phyloP scores from a whole-genome alignment of 441 rosid species.

The Corymbia citriodora region DNA sequence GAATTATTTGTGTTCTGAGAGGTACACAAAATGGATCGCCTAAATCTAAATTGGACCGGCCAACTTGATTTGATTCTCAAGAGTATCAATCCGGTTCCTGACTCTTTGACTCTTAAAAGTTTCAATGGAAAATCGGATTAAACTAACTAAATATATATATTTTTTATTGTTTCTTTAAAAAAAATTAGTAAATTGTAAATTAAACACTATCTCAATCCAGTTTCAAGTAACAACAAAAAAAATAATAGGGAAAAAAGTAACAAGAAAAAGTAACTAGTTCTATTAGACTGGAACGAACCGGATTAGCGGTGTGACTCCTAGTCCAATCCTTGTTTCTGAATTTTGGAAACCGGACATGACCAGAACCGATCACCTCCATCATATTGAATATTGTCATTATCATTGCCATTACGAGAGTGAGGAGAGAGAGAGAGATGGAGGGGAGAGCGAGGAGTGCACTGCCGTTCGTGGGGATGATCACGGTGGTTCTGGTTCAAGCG shows the following conservation, averaged over 20 bases:
- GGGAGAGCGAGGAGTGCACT: not conserved
- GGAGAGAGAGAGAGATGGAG: not conserved
- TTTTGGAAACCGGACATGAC: accelerated
- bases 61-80: not conserved
- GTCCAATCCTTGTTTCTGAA: accelerated
- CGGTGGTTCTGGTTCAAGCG: not conserved
- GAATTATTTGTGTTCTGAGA: not conserved
- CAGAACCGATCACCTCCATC: not conserved
- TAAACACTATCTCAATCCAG: not conserved
- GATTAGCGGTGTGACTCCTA: accelerated
- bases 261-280: too few species aligned
- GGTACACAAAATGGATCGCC: not conserved
- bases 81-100: accelerated
- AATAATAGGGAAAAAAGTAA: not conserved
- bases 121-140: not conserved
- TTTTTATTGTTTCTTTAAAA: too few species aligned
- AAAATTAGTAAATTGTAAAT: too few species aligned
- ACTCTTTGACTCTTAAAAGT: too few species aligned
- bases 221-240: not conserved
- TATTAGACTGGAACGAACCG: too few species aligned
- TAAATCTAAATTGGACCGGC: accelerated
- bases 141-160: too few species aligned
- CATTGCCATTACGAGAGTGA: too few species aligned
- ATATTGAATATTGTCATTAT: too few species aligned
- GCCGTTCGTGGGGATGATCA: not conserved